Evolutionary conservation across 805 yeast species (phyloP).

Genomic region (Saccharomycopsis sp.): DNA sequence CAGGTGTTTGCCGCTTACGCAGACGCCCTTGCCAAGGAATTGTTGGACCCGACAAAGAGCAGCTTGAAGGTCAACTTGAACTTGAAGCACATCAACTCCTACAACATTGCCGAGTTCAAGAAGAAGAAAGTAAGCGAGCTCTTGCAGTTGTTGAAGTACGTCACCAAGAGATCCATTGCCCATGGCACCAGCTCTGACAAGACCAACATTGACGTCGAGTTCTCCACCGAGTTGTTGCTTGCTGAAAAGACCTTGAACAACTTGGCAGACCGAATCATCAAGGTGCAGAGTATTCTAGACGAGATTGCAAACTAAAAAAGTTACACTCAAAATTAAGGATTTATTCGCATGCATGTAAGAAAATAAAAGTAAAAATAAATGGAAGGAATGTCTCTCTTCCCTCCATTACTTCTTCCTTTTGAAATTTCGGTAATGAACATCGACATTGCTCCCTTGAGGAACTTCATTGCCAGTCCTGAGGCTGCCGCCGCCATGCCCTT

Average conservation of each 20-base stretch:
- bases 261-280: constrained; percentile 30
- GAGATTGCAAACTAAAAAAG: constrained; percentile 26
- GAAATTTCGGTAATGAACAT: too few species aligned
- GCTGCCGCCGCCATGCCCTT: too few species aligned
- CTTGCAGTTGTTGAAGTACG: constrained; percentile 15
- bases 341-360: too few species aligned
- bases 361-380: too few species aligned
- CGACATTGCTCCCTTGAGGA: too few species aligned
- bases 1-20: constrained; percentile 11
- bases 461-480: too few species aligned
- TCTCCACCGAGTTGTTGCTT: constrained; percentile 33
- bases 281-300: constrained; percentile 30
- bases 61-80: constrained; percentile 16
- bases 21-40: constrained; percentile 9
- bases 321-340: too few species aligned
- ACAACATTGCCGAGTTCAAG: constrained; percentile 18
- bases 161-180: constrained; percentile 29
- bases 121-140: constrained; percentile 9
- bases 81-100: constrained; percentile 16
- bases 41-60: background rate
- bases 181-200: background rate
- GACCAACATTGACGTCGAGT: constrained; percentile 26
- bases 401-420: too few species aligned
- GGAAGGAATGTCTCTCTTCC: too few species aligned
- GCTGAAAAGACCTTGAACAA: constrained; percentile 27